Conservation (phyloP, 345 rosid species). For the Mercurialis annua region DNA sequence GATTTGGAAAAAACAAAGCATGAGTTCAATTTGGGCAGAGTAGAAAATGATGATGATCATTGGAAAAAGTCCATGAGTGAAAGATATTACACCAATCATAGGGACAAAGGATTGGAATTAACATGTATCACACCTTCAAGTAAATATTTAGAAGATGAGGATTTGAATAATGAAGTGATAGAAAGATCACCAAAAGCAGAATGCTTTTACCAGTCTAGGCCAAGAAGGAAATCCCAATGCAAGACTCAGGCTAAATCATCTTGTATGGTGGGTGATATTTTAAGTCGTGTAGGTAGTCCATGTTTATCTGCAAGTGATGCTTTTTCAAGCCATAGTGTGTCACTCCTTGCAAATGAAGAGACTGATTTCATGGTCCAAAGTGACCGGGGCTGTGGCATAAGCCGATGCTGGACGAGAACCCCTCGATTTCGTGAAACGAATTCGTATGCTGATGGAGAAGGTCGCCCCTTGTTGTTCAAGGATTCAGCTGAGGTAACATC, state of each 20-base stretch:
- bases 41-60: constrained; percentile 17
- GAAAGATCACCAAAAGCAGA: constrained; percentile 34
- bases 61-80: constrained; percentile 27
- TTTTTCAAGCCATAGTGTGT: constrained; percentile 42
- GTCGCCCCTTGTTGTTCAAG: constrained; percentile 54
- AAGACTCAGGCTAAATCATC: constrained; percentile 29
- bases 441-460: constrained; percentile 63
- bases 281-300: constrained; percentile 53
- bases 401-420: constrained; percentile 86
- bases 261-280: constrained; percentile 48
- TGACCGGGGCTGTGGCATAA: constrained; percentile 60
- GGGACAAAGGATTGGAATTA: constrained; percentile 35
- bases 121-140: constrained; percentile 28
- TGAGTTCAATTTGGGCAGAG: constrained; percentile 23
- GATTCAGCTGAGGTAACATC: constrained; percentile 29
- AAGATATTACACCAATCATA: constrained; percentile 25
- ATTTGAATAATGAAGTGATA: constrained; percentile 39
- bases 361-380: constrained; percentile 34
- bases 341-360: constrained; percentile 50
- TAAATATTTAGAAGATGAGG: constrained; percentile 45
- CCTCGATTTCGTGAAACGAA: constrained; percentile 64
- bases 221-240: constrained; percentile 26
- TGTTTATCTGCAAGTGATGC: constrained; percentile 44
- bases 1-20: constrained; percentile 18
- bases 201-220: constrained; percentile 20